A percentile compares a stretch with the other conserved stretches of the same genome.
These are phyloP conservation scores for Pelargonium myrrhifolium DNA, from an alignment of 441 rosid genomes.

Conservation along the genomic window DNA sequence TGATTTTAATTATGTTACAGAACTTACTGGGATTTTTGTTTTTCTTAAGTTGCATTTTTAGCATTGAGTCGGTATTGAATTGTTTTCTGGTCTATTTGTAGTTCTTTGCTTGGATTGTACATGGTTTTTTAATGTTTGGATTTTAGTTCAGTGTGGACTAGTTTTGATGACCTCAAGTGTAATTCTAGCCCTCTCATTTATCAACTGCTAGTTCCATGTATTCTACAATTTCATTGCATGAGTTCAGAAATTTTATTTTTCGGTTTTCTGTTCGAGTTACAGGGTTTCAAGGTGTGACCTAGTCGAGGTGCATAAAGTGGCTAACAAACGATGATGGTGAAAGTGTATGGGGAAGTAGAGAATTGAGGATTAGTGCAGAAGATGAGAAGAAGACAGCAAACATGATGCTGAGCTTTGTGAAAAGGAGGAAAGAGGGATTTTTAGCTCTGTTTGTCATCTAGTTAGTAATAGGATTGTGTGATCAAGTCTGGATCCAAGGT, in stretches of 20 bases:
- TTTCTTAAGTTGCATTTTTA: not conserved
- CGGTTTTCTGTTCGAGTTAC: not conserved
- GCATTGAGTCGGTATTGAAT: not conserved
- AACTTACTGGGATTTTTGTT: not conserved
- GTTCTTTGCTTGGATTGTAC: not conserved
- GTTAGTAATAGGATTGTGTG: not conserved
- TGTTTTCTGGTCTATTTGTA: not conserved
- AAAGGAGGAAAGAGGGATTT: not conserved
- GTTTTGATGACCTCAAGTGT: too few relatives aligned
- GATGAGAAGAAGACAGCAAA: not conserved
- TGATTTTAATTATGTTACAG: not conserved
- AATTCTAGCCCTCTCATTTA: too few relatives aligned
- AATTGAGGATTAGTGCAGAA: not conserved
- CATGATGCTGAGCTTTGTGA: slow-evolving; percentile 37
- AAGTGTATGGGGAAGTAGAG: not conserved
- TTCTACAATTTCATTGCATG: not conserved
- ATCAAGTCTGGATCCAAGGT: not conserved
- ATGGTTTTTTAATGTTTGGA: not conserved
- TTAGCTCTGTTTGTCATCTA: not conserved
- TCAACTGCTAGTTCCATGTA: not conserved
- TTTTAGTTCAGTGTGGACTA: not conserved
- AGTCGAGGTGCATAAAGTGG: not conserved
- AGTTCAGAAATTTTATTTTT: not conserved
- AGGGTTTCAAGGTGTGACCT: not conserved
- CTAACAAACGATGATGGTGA: not conserved